phyloP scores from a whole-genome alignment of 1,284 basidiomycete species.

The Pyrrhoderma noxium region DNA sequence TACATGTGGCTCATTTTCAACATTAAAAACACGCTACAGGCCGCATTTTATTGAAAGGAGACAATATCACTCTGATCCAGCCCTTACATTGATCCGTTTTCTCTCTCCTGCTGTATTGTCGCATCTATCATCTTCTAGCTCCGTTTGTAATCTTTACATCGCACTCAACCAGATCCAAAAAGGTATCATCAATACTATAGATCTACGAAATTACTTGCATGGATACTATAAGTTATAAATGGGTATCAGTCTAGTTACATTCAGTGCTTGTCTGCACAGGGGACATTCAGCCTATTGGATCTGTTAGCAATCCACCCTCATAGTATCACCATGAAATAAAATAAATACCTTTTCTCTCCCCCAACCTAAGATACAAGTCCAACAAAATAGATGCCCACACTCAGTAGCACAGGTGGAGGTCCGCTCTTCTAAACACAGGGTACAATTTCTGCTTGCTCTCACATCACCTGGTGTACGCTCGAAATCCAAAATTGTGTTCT shows the following conservation, averaged over 20 bases:
- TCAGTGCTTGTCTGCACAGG: conserved; percentile 74
- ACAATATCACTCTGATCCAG: conserved; percentile 94
- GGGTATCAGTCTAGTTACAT: conserved; percentile 66
- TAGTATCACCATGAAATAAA: neutral
- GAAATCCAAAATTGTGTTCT: conserved; percentile 57
- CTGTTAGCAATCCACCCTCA: conserved; percentile 9
- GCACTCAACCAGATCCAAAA: neutral
- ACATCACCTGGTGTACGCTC: conserved; percentile 40
- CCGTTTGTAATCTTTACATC: neutral
- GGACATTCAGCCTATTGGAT: conserved; percentile 72
- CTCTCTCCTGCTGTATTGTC: neutral
- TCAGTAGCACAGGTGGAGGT: conserved; percentile 81
- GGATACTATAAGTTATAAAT: conserved; percentile 80
- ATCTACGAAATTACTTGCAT: neutral
- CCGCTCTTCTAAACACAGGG: conserved; percentile 79
- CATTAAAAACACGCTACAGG: conserved; percentile 41
- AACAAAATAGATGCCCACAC: conserved; percentile 92
- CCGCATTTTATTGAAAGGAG: conserved; percentile 89
- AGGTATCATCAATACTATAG: too few species aligned
- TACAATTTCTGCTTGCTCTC: conserved; percentile 69
- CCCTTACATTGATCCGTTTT: conserved; percentile 37
- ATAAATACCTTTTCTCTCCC: conserved; percentile 69
- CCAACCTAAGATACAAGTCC: conserved; percentile 89
- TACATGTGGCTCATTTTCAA: neutral
- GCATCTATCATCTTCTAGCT: neutral